A percentile compares a stretch with the other conserved stretches of the same genome.
Evolutionary conservation across 495 filamentous ascomycete genomes (phyloP).

Genomic region (Aspergillus funiculosus): DNA sequence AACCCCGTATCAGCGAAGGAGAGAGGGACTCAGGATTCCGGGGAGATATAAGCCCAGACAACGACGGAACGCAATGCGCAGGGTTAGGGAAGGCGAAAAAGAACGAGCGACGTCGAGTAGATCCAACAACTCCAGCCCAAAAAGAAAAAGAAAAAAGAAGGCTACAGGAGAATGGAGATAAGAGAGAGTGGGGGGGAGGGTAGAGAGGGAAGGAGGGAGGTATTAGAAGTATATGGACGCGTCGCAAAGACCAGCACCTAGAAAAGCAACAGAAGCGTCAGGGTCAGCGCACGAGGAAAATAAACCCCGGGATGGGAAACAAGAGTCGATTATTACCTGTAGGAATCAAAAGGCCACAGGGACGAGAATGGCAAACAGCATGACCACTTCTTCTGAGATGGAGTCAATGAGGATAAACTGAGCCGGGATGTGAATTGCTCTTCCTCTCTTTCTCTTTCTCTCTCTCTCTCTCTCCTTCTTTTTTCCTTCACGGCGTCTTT

Average conservation of each 20-base stretch:
- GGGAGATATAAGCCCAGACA: not conserved
- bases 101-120: conserved; percentile 4
- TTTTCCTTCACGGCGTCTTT: not conserved
- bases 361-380: too few relatives aligned
- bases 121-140: not conserved
- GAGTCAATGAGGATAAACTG: not conserved
- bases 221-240: too few relatives aligned
- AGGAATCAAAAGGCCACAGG: not conserved
- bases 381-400: not conserved
- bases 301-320: not conserved
- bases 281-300: conserved; percentile 6
- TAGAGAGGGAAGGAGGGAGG: not conserved
- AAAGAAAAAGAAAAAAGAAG: not conserved
- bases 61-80: conserved; percentile 12
- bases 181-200: not conserved
- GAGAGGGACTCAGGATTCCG: not conserved
- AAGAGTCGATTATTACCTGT: not conserved
- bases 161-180: not conserved
- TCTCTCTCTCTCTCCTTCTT: conserved; percentile 1
- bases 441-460: conserved; percentile 1
- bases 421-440: not conserved
- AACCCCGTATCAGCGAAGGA: not conserved
- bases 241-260: conserved; percentile 3
- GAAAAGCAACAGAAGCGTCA: not conserved
- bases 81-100: not conserved